Percentiles rank a stretch among this genome's conserved stretches.
These are phyloP conservation scores for Penicillium paxilli DNA, from an alignment of 495 filamentous ascomycete species.

Conservation along the genomic window DNA sequence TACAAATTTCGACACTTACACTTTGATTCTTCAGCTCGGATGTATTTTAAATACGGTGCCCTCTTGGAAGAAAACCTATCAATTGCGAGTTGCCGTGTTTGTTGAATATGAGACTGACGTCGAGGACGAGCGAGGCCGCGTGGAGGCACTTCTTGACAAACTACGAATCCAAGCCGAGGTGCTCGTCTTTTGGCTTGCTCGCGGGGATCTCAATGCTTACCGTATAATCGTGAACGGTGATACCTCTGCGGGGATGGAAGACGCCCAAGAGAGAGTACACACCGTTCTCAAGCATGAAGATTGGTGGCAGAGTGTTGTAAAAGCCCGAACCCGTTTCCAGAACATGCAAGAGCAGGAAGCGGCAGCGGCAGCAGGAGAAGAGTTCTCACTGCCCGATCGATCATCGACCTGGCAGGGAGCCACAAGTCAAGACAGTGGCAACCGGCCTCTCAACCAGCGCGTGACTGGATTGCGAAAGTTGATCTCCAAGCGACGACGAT, in stretches of 20 bases:
- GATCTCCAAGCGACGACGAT: conserved; percentile 56
- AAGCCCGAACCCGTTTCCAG: conserved; percentile 46
- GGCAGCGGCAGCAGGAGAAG: conserved; percentile 7
- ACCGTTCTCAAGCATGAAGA: conserved; percentile 64
- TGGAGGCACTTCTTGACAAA: conserved; percentile 75
- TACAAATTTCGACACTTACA: conserved; percentile 92
- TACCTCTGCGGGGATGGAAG: conserved; percentile 34
- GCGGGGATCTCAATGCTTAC: conserved; percentile 69
- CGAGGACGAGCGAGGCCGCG: conserved; percentile 71
- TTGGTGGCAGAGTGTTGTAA: conserved; percentile 82
- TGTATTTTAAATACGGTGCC: conserved; percentile 83
- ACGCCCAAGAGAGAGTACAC: conserved; percentile 54
- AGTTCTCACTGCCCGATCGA: conserved; percentile 25
- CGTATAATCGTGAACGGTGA: conserved; percentile 76
- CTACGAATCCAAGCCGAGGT: conserved; percentile 79
- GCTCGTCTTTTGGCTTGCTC: conserved; percentile 79
- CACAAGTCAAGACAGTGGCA: conserved; percentile 54
- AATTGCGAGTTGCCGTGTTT: conserved; percentile 76
- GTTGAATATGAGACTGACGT: conserved; percentile 88
- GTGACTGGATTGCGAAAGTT: conserved; percentile 52
- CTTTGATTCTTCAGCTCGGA: conserved; percentile 81
- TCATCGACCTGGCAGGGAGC: conserved; percentile 52
- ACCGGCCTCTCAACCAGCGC: conserved; percentile 35
- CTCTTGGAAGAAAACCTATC: conserved; percentile 76
- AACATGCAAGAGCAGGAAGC: conserved; percentile 16